A percentile compares a stretch with the other conserved stretches of the same genome.
Evolutionary conservation across 352 stramenopile genomes (phyloP).

Genomic region (Globisporangium lucens): DNA sequence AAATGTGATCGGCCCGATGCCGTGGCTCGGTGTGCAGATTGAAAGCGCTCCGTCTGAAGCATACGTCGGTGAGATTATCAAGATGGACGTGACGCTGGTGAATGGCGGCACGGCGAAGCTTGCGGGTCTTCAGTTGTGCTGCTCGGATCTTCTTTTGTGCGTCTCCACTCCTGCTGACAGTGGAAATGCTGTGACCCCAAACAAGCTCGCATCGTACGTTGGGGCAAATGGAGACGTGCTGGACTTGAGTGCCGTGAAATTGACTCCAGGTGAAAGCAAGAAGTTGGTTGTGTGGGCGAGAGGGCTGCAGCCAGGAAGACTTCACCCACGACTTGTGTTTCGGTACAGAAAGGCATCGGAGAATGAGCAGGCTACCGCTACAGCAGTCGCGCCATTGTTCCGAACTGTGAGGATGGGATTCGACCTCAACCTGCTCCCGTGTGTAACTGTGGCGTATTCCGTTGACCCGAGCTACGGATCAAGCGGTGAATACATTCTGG

Average conservation of each 20-base stretch:
- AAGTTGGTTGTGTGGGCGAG: constrained; percentile 54
- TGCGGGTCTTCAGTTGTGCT: constrained; percentile 55
- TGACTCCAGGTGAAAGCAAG: constrained; percentile 51
- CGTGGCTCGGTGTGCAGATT: constrained; percentile 77
- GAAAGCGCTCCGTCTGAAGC: constrained; percentile 35
- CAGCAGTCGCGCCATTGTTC: constrained; percentile 17
- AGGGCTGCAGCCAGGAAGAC: constrained; percentile 34
- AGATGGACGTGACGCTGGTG: constrained; percentile 43
- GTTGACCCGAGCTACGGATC: constrained; percentile 65
- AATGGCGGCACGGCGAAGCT: constrained; percentile 60
- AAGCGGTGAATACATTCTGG: constrained; percentile 71
- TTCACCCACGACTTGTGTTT: constrained; percentile 59
- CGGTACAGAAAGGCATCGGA: constrained; percentile 39
- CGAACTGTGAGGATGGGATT: constrained; percentile 56
- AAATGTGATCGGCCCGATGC: constrained; percentile 69
- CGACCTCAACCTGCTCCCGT: constrained; percentile 56
- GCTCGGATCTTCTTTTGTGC: constrained; percentile 61
- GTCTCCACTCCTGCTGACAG: constrained; percentile 20
- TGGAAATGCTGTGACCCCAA: neutral
- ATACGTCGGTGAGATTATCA: constrained; percentile 65
- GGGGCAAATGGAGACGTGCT: constrained; percentile 64
- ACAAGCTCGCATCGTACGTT: constrained; percentile 46
- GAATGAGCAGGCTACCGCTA: constrained; percentile 19
- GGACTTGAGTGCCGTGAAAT: constrained; percentile 43
- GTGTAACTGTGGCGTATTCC: constrained; percentile 58